Percentiles rank a stretch among this genome's conserved stretches.
Evolutionary conservation across 768 basidiomycete species (phyloP).

Genomic region (Daedaleopsis sinensis): DNA sequence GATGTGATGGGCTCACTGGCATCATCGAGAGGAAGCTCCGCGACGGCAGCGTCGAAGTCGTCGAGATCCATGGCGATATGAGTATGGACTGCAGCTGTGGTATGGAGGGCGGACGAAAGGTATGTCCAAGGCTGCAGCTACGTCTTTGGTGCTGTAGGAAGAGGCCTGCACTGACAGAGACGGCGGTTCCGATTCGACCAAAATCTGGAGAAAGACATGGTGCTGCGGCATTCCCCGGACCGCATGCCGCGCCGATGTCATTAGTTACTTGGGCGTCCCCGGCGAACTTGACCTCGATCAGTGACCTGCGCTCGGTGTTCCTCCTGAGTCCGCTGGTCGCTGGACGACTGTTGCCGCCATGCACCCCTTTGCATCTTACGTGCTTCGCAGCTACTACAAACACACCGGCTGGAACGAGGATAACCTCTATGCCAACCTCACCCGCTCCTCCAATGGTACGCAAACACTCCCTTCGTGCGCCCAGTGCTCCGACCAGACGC

Average conservation of each 20-base stretch:
- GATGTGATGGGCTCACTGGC: neutral
- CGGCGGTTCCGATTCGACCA: no score
- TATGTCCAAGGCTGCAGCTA: neutral
- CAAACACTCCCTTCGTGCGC: neutral
- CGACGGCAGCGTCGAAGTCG: slow-evolving; percentile 35
- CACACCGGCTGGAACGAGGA: slow-evolving; percentile 98
- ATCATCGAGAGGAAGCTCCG: slow-evolving; percentile 8
- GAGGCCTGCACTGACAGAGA: no score
- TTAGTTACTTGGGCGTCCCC: slow-evolving; percentile 1
- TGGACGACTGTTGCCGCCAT: slow-evolving; percentile 40
- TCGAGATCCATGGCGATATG: slow-evolving; percentile 40
- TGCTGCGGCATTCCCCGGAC: slow-evolving; percentile 15
- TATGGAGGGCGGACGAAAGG: neutral
- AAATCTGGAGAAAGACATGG: neutral
- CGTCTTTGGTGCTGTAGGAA: no score
- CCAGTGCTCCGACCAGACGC: slow-evolving; percentile 6
- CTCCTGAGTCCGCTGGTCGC: slow-evolving; percentile 9
- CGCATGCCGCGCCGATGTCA: neutral
- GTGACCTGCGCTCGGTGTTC: neutral
- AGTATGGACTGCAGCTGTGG: neutral
- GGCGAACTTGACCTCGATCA: neutral
- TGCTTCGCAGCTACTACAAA: slow-evolving; percentile 86
- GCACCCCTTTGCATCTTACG: slow-evolving; percentile 88
- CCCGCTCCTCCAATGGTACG: slow-evolving; percentile 84
- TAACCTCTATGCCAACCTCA: slow-evolving; percentile 89